Evolutionary conservation across 2,329 filamentous ascomycete species (phyloP).

Genomic region (Fusarium annulatum): DNA sequence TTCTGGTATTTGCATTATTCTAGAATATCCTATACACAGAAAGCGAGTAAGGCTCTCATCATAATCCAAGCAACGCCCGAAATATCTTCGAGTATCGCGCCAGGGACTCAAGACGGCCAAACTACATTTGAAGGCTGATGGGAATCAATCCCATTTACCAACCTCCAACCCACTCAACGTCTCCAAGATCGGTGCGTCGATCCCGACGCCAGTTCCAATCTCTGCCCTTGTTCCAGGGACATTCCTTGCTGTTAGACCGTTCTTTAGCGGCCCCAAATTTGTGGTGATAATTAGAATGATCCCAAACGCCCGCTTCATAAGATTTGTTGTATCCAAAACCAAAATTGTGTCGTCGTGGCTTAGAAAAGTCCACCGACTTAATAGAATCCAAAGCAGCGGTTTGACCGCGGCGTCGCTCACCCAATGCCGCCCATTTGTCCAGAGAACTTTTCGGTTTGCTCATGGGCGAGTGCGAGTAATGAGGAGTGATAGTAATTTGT

Average conservation of each 20-base stretch:
- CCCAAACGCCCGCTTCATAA: conserved; percentile 61
- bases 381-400: conserved; percentile 58
- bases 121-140: conserved; percentile 69
- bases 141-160: conserved; percentile 72
- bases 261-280: conserved; percentile 53
- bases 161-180: conserved; percentile 95
- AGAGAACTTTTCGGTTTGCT: conserved; percentile 67
- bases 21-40: conserved; percentile 70
- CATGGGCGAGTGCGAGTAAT: conserved; percentile 75
- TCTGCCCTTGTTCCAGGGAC: conserved; percentile 68
- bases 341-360: conserved; percentile 59
- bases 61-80: conserved; percentile 41
- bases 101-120: conserved; percentile 50
- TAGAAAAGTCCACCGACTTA: conserved; percentile 60
- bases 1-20: conserved; percentile 69
- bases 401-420: conserved; percentile 81
- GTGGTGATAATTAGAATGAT: conserved; percentile 55
- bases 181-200: conserved; percentile 74
- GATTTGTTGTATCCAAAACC: conserved; percentile 61
- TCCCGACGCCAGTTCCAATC: conserved; percentile 73
- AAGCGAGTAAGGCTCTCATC: conserved; percentile 66
- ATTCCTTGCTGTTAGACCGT: conserved; percentile 57
- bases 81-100: conserved; percentile 41
- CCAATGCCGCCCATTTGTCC: conserved; percentile 92
- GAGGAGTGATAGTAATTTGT: conserved; percentile 55